Evolutionary conservation across 768 basidiomycete species (phyloP).

Genomic region (Podaxis sp.): DNA sequence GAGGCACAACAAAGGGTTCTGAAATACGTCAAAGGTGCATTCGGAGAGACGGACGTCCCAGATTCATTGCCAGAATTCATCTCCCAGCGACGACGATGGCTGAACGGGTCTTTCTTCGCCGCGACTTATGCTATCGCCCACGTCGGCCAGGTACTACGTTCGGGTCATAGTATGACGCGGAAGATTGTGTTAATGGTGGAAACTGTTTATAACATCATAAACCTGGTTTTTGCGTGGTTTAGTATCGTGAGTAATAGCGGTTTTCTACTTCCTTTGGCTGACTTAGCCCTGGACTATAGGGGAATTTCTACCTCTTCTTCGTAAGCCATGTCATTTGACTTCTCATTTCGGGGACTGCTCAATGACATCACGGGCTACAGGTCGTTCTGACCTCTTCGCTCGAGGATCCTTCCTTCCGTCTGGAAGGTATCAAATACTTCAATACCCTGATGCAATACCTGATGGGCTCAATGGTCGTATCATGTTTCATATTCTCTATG

Average conservation of each 20-base stretch:
- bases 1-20: constrained; percentile 67
- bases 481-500: constrained; percentile 93
- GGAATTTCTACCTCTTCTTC: constrained; percentile 96
- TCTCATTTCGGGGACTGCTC: neutral
- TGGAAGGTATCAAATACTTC: constrained; percentile 66
- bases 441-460: constrained; percentile 75
- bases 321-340: constrained; percentile 42
- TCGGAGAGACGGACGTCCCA: constrained; percentile 93
- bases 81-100: constrained; percentile 84
- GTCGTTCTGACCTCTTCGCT: constrained; percentile 87
- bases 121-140: constrained; percentile 93
- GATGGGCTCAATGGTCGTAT: constrained; percentile 83
- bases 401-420: constrained; percentile 68
- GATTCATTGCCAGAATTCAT: constrained; percentile 94
- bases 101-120: constrained; percentile 94
- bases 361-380: constrained; percentile 34
- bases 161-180: constrained; percentile 77
- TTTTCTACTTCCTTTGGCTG: neutral
- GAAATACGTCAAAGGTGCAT: constrained; percentile 92
- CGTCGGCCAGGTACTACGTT: constrained; percentile 72
- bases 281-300: constrained; percentile 40
- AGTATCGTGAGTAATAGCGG: constrained; percentile 59
- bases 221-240: constrained; percentile 92
- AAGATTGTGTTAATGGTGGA: constrained; percentile 78
- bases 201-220: constrained; percentile 84